Conservation (phyloP, 2,329 filamentous ascomycete species). For the Beauveria asiatica region DNA sequence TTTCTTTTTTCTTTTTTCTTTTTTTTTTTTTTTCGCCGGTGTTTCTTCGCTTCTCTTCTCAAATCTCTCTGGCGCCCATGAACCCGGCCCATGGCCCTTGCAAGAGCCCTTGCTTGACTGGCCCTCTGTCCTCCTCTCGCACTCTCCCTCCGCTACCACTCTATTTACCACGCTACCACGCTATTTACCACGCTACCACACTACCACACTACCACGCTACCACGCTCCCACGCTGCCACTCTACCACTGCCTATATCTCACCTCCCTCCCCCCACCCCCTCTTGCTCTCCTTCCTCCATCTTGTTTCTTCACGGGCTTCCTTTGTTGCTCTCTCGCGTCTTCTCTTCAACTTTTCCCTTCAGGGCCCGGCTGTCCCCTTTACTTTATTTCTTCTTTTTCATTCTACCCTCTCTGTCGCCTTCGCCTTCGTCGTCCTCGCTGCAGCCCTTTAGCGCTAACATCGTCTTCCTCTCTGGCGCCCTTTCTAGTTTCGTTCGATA, state of each 20-base stretch:
- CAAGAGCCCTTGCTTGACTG: no score
- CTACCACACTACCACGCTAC: no score
- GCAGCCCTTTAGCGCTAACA: slow-evolving; percentile 15
- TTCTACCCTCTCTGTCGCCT: slow-evolving; percentile 7
- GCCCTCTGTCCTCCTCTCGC: no score
- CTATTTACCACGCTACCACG: no score
- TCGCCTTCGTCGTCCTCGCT: background rate
- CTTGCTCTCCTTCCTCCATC: slow-evolving; percentile 13
- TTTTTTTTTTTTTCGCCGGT: background rate
- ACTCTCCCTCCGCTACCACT: no score
- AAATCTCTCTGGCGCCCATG: background rate
- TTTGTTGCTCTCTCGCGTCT: slow-evolving; percentile 10
- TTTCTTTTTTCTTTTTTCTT: no score
- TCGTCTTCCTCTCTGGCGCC: slow-evolving; percentile 17
- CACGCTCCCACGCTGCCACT: no score
- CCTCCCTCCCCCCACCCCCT: slow-evolving; percentile 17
- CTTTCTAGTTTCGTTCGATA: slow-evolving; percentile 8
- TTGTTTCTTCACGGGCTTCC: slow-evolving; percentile 13
- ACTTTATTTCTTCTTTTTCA: slow-evolving; percentile 24
- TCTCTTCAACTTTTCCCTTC: slow-evolving; percentile 11
- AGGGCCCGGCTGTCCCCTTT: slow-evolving; percentile 20
- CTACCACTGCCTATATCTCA: slow-evolving; percentile 15
- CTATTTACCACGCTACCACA: no score
- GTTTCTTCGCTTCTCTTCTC: background rate
- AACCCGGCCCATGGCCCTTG: no score